Conservation (phyloP, 1,139 yeast genomes). For the Suhomyces taliae region DNA sequence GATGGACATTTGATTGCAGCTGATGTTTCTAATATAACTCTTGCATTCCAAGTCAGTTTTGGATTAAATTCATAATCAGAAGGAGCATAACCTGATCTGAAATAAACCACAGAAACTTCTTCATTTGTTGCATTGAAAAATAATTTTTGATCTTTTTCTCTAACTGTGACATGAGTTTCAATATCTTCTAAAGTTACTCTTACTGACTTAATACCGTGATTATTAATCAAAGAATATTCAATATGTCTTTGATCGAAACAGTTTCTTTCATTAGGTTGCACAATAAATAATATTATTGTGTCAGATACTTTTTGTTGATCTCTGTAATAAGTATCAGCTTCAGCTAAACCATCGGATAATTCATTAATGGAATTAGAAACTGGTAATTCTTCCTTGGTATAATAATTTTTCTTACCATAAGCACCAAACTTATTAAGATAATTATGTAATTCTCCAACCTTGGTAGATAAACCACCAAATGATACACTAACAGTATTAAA, state of each 20-base stretch:
- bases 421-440: conserved; percentile 59
- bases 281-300: conserved; percentile 72
- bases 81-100: conserved; percentile 87
- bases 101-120: conserved; percentile 86
- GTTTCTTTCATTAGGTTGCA: conserved; percentile 84
- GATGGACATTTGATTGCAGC: conserved; percentile 91
- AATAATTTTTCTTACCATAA: conserved; percentile 43
- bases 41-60: conserved; percentile 68
- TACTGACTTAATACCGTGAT: conserved; percentile 57
- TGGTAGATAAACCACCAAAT: conserved; percentile 85
- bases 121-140: conserved; percentile 54
- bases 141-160: conserved; percentile 41
- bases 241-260: conserved; percentile 86
- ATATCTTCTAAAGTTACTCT: conserved; percentile 71
- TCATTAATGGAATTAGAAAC: conserved; percentile 60
- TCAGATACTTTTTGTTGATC: conserved; percentile 15
- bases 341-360: conserved; percentile 70
- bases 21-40: conserved; percentile 69
- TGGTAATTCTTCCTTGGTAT: conserved; percentile 56
- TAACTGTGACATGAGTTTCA: conserved; percentile 35
- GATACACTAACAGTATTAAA: conserved; percentile 95
- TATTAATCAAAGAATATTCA: conserved; percentile 65
- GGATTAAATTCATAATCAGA: conserved; percentile 58
- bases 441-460: conserved; percentile 74
- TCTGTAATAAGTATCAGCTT: conserved; percentile 60